A percentile compares a stretch with the other conserved stretches of the same genome.
Conservation (phyloP, 2,329 filamentous ascomycete species). For the Paecilomyces formosus region DNA sequence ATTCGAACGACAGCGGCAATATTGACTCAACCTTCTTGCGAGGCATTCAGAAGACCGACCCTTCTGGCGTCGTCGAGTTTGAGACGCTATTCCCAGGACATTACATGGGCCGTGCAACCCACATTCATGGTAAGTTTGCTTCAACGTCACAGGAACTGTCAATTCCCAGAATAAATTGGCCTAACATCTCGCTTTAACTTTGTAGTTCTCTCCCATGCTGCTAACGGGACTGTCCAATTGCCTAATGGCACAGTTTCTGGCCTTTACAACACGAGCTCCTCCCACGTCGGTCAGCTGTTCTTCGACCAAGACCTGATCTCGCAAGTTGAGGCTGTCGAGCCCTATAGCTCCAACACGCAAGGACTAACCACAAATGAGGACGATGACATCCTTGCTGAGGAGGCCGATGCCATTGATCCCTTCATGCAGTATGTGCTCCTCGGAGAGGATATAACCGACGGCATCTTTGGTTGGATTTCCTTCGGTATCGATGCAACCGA, state of each 20-base stretch:
- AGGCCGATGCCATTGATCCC: slow-evolving; percentile 48
- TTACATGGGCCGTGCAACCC: slow-evolving; percentile 33
- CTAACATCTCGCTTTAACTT: not conserved
- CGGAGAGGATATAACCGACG: slow-evolving; percentile 40
- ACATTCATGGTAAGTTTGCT: slow-evolving; percentile 22
- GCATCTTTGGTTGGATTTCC: slow-evolving; percentile 48
- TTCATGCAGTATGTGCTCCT: slow-evolving; percentile 52
- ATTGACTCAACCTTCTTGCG: slow-evolving; percentile 39
- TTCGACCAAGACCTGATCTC: slow-evolving; percentile 53
- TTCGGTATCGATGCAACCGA: slow-evolving; percentile 42
- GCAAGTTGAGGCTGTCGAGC: slow-evolving; percentile 41
- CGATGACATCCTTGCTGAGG: slow-evolving; percentile 44
- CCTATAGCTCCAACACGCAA: slow-evolving; percentile 44
- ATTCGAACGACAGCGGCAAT: slow-evolving; percentile 29
- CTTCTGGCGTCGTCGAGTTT: slow-evolving; percentile 36
- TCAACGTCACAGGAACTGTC: not conserved
- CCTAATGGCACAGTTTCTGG: slow-evolving; percentile 47
- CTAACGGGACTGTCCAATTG: slow-evolving; percentile 26
- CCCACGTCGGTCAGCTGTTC: slow-evolving; percentile 59
- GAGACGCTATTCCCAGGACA: slow-evolving; percentile 40
- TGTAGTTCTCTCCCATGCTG: slow-evolving; percentile 23
- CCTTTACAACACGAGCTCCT: slow-evolving; percentile 35
- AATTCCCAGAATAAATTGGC: too few species aligned
- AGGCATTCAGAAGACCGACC: slow-evolving; percentile 37
- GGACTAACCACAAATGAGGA: slow-evolving; percentile 43